Percentiles rank a stretch among this genome's conserved stretches.
phyloP scores from a whole-genome alignment of 2,329 filamentous ascomycete genomes.

The Beauveria sp. region DNA sequence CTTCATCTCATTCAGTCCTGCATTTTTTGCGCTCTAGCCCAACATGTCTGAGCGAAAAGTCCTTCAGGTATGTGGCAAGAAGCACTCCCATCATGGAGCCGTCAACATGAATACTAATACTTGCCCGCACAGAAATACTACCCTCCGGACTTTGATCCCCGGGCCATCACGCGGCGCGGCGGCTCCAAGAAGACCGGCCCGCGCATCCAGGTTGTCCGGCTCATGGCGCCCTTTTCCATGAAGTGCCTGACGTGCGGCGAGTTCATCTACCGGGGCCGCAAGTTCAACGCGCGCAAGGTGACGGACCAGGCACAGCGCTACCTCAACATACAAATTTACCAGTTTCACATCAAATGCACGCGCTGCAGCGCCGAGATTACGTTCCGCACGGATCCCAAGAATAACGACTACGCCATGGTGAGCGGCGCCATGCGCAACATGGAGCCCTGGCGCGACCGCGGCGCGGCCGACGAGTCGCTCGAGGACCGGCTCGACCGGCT shows the following conservation, averaged over 20 bases:
- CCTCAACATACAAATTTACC: conserved; percentile 76
- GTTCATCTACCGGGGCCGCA: conserved; percentile 87
- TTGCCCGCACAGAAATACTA: conserved; percentile 42
- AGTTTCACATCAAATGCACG: conserved; percentile 79
- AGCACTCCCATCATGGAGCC: not conserved
- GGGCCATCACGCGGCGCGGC: conserved; percentile 63
- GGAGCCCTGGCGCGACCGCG: conserved; percentile 71
- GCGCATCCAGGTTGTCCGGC: conserved; percentile 74
- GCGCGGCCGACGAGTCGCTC: conserved; percentile 67
- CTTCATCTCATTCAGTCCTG: not conserved
- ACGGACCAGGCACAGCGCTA: conserved; percentile 84
- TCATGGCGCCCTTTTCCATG: conserved; percentile 55
- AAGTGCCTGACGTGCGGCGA: conserved; percentile 49
- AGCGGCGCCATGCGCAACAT: conserved; percentile 85
- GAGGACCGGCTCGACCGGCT: conserved; percentile 80
- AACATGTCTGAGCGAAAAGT: conserved; percentile 84
- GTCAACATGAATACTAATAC: not conserved
- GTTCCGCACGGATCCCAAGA: conserved; percentile 91
- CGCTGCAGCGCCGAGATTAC: conserved; percentile 80
- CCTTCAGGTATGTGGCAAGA: conserved; percentile 32
- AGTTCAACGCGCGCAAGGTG: conserved; percentile 93
- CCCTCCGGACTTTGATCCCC: conserved; percentile 83
- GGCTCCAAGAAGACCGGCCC: conserved; percentile 66
- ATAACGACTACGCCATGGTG: conserved; percentile 79
- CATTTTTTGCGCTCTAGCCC: conserved; percentile 11